A percentile compares a stretch with the other conserved stretches of the same genome.
These are phyloP conservation scores for Ceratocystis cacaofunesta DNA, from an alignment of 2,329 filamentous ascomycete species.

Conservation along the genomic window DNA sequence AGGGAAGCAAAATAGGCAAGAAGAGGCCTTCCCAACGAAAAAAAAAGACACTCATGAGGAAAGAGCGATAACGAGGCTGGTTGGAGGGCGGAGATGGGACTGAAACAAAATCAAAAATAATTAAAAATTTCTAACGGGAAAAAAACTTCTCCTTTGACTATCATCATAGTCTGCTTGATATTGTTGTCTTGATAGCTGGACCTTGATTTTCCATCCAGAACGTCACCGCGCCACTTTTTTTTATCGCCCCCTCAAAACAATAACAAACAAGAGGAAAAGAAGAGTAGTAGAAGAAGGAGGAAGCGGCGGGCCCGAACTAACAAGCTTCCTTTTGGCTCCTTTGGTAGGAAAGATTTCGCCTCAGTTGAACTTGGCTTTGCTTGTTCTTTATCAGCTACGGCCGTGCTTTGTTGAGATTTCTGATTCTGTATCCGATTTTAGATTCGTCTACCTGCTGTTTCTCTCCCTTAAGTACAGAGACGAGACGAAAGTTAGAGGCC, in stretches of 20 bases:
- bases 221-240: constrained; percentile 4
- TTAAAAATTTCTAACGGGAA: neutral
- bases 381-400: neutral
- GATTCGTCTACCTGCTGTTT: neutral
- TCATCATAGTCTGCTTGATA: neutral
- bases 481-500: neutral
- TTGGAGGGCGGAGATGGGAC: too few relatives aligned
- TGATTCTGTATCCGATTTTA: neutral
- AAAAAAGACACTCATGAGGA: too few relatives aligned
- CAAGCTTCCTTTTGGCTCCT: constrained; percentile 4
- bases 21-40: too few relatives aligned
- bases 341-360: neutral
- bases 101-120: too few relatives aligned
- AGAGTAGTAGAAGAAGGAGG: neutral
- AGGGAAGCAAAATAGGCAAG: too few relatives aligned
- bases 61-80: too few relatives aligned
- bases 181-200: neutral
- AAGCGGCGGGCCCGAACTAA: constrained; percentile 11
- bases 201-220: neutral
- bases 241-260: neutral
- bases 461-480: neutral
- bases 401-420: neutral
- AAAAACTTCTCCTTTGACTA: neutral
- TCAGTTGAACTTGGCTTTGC: neutral
- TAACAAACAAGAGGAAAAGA: neutral